Percentiles rank a stretch among this genome's conserved stretches.
Conservation (phyloP, 1,284 basidiomycete genomes). For the Ceraceosorus guamensis region DNA sequence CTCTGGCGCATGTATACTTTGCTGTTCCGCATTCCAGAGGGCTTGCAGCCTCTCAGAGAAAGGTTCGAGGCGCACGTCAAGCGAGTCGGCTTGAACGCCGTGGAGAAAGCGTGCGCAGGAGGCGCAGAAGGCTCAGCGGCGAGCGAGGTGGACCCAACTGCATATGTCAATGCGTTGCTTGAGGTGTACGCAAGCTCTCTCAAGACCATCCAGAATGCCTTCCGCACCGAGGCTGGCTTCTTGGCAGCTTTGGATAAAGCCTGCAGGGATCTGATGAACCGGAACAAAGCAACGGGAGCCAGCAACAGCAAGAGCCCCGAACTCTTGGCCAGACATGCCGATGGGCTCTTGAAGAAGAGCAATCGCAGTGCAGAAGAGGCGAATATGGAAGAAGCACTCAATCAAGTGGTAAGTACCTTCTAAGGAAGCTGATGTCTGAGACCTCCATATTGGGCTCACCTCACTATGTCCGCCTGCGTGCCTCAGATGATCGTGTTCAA, state of each 20-base stretch:
- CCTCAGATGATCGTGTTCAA: slow-evolving; percentile 84
- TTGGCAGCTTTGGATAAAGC: slow-evolving; percentile 86
- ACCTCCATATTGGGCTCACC: not conserved
- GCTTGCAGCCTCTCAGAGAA: slow-evolving; percentile 82
- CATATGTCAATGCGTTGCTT: slow-evolving; percentile 85
- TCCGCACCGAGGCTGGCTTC: slow-evolving; percentile 89
- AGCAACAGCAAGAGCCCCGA: slow-evolving; percentile 70
- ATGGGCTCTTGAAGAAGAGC: slow-evolving; percentile 83
- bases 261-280: slow-evolving; percentile 91
- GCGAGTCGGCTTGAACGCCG: slow-evolving; percentile 72
- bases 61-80: slow-evolving; percentile 94
- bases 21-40: slow-evolving; percentile 78
- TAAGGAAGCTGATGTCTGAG: not conserved
- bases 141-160: slow-evolving; percentile 65
- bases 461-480: not conserved
- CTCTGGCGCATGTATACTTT: slow-evolving; percentile 78
- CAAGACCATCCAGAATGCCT: slow-evolving; percentile 80
- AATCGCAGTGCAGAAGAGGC: slow-evolving; percentile 86
- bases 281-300: slow-evolving; percentile 64
- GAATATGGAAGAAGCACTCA: slow-evolving; percentile 79
- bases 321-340: slow-evolving; percentile 85
- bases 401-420: slow-evolving; percentile 58
- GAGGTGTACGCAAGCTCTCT: slow-evolving; percentile 87
- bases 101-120: slow-evolving; percentile 61
- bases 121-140: slow-evolving; percentile 43